Base-by-base conservation (phyloP, 495 filamentous ascomycete species). In the Podospora comata region DNA sequence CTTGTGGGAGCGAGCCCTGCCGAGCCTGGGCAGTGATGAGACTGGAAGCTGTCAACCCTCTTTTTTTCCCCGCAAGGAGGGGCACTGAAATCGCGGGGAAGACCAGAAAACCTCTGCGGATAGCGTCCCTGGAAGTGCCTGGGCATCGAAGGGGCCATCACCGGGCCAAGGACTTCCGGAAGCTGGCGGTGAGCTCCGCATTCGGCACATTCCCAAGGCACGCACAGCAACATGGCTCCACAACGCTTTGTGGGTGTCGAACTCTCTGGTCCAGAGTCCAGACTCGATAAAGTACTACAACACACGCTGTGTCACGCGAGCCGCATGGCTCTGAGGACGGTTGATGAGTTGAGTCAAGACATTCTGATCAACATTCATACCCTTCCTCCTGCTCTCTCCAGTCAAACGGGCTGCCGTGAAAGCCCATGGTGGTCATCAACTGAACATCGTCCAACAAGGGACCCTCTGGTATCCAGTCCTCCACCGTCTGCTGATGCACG, bases 381-480 rank as follows among this genome's bases (percentile, higher is more conserved):
- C 13, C 34, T 63, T 63, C 20, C 32, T 63, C 32, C 48, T 63
- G 30, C n/a, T 63, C 18, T 61, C 27, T 18, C 27, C 59, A 61
- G 23, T 11, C 28, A 19, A 63, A 63, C 1, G 61, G 61, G 13
- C 61, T 32, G 15, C 61, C 61, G 1, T 63, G 61, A 15, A 63
- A 63, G 30, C 61, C 61, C 26, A 63, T 34, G 20, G 26, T 63
- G 1, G 61, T 32, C 30, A 63, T 63, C 61, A 63, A 63, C n/a
- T 28, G 32, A 32, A 63, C 61, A 15, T 63, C 61, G 11, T 28
- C 26, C n/a, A 63, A n/a, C 16, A 63, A 32, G 19, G 61, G 61
- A 16, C 61, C 61, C 15, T 63, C 26, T 6, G 27, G 26, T 44
- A 63, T 63, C 61, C 61, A 63, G 32, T n/a, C 30, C 61, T 63